These are phyloP conservation scores for Byssochlamys sp. DNA, from an alignment of 2,329 filamentous ascomycete genomes.

Conservation along the genomic window DNA sequence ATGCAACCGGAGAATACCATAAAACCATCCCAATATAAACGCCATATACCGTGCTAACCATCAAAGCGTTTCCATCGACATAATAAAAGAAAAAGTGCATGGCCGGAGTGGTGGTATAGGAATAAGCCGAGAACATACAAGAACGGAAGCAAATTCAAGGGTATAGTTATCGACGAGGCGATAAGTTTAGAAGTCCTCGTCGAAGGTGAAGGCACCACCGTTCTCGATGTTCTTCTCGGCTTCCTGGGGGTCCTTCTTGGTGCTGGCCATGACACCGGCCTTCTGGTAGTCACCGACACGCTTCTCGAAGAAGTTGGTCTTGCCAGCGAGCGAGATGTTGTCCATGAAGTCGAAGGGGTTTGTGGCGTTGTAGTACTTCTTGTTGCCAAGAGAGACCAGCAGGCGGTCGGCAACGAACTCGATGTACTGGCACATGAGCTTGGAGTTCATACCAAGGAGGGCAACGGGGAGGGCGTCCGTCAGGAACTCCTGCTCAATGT, in stretches of 20 bases:
- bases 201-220: conserved; percentile 74
- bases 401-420: conserved; percentile 98
- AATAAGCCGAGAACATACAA: conserved; percentile 3
- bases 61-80: conserved; percentile 10
- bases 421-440: conserved; percentile 98
- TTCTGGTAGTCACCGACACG: conserved; percentile 99
- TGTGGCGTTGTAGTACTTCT: conserved; percentile 80
- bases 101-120: conserved; percentile 7
- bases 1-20: not conserved
- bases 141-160: conserved; percentile 2
- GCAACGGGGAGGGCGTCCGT: conserved; percentile 87
- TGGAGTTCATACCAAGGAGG: conserved; percentile 94
- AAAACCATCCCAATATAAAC: not conserved
- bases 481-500: conserved; percentile 94
- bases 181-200: conserved; percentile 80
- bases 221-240: conserved; percentile 31
- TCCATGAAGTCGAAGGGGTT: conserved; percentile 99
- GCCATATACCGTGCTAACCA: not conserved
- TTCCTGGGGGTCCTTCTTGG: conserved; percentile 57
- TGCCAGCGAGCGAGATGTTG: conserved; percentile 95
- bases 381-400: conserved; percentile 82
- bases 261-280: conserved; percentile 93
- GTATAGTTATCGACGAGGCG: conserved; percentile 9
- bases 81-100: conserved; percentile 17
- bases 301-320: conserved; percentile 99